Base-by-base conservation (phyloP, 805 yeast genomes). In the Wickerhamomyces rabaulensis region DNA sequence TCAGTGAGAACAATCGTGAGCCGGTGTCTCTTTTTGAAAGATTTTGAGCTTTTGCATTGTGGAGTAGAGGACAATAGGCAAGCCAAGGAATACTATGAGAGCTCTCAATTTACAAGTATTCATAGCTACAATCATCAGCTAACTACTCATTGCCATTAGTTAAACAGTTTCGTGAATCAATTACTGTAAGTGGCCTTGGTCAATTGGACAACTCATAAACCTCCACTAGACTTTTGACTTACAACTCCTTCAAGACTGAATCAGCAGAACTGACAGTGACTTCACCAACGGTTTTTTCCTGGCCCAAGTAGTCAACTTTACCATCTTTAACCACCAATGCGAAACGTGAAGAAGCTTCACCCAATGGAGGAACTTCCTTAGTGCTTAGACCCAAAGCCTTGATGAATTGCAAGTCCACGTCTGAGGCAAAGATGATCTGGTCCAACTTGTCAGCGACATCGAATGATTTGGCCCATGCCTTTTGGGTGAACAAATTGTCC, bases 401-500 rank as follows among this genome's bases (percentile, higher is more conserved):
- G 52, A 85, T 71, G 61, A 85, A 79, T 43, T 65, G 64, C 47
- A 79, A 78, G 46, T 73, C 73, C 39, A 84, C 78, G 64, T 86
- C 94, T 52, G 80, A 66, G 47, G 78, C 87, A 59, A 84, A 84
- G 55, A 78, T 62, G 25, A 78, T 64, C 58, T 68, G 62, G 17
- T 53, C 53, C 31, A 60, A 60, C 50, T 63, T 48, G 45, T 58
- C 62, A 41, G 50, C 54, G 33, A 64, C 68, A 46, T 60, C 63
- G 45, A 66, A 54, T 20, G 46, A 46, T 58, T 65, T 65, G 45
- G 69, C 82, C 87, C 88, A 84, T 3, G 86, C 87, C 41, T 75
- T 69, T 58, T 73, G 66, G 33, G 84, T 87, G 60, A 83, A 81
- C n/a, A 88, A 80, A 57, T 83, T 87, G 63, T 84, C 84, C 48